These are phyloP conservation scores for Schizopora paradoxa DNA, from an alignment of 1,284 basidiomycete species.

Conservation along the genomic window DNA sequence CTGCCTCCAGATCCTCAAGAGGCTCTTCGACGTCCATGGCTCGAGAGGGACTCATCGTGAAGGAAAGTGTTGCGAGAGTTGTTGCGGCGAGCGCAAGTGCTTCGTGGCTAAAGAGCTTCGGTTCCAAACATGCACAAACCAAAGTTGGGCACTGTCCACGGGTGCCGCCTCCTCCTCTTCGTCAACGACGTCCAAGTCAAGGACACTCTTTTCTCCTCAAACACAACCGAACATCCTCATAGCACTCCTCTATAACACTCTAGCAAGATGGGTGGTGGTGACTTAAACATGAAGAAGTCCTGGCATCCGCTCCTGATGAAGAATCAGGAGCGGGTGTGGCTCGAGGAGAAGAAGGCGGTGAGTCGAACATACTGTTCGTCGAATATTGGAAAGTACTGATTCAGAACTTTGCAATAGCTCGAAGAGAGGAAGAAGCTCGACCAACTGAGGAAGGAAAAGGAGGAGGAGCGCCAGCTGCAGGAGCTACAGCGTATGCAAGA, in stretches of 20 bases:
- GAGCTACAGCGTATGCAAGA: conserved; percentile 94
- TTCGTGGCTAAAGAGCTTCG: too few species aligned
- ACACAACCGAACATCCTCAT: conserved; percentile 6
- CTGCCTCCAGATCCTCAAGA: conserved; percentile 33
- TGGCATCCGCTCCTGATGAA: conserved; percentile 98
- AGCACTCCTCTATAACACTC: conserved; percentile 21
- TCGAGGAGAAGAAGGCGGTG: conserved; percentile 94
- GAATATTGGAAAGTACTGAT: conserved; percentile 17
- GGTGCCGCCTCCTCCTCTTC: conserved; percentile 7
- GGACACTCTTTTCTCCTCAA: conserved; percentile 13
- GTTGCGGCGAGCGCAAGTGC: too few species aligned
- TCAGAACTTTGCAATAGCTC: conserved; percentile 50
- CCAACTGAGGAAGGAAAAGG: conserved; percentile 93
- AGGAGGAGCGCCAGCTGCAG: conserved; percentile 94
- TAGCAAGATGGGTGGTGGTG: conserved; percentile 89
- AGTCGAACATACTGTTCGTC: conserved; percentile 29
- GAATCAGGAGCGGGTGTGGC: conserved; percentile 99
- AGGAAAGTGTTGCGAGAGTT: too few species aligned
- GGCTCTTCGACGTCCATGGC: conserved; percentile 24
- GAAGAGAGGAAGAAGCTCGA: conserved; percentile 98
- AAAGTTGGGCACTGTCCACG: too few species aligned
- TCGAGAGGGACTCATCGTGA: too few species aligned
- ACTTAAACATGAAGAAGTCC: conserved; percentile 96
- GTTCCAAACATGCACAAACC: background rate
- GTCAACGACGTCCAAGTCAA: too few species aligned